A percentile compares a stretch with the other conserved stretches of the same genome.
These are phyloP conservation scores for Goffeauzyma gilvescens DNA, from an alignment of 768 basidiomycete species.

Conservation along the genomic window DNA sequence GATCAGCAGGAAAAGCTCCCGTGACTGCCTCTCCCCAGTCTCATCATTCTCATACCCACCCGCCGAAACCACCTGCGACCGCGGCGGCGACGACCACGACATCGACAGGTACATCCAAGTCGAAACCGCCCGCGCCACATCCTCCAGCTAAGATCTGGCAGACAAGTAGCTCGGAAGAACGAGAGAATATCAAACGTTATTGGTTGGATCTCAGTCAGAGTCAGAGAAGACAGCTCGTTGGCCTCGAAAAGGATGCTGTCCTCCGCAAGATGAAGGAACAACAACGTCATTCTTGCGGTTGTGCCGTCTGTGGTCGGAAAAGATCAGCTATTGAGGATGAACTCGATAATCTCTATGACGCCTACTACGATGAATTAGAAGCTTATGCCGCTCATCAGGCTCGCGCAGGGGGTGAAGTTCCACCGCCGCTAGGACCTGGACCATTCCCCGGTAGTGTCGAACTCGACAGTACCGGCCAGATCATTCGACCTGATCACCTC, in stretches of 20 bases:
- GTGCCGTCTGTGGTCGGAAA: constrained; percentile 92
- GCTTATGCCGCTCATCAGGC: constrained; percentile 64
- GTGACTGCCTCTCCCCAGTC: constrained; percentile 17
- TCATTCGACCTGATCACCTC: constrained; percentile 38
- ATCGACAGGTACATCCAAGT: constrained; percentile 29
- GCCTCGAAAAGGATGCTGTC: constrained; percentile 95
- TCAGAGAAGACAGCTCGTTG: constrained; percentile 77
- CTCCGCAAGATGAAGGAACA: constrained; percentile 99
- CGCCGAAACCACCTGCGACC: neutral
- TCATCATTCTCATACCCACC: constrained; percentile 13
- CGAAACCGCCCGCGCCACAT: constrained; percentile 19
- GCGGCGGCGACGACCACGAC: constrained; percentile 23
- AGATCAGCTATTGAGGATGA: constrained; percentile 98
- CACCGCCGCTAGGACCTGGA: constrained; percentile 85
- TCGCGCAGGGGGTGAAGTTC: constrained; percentile 39
- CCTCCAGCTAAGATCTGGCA: constrained; percentile 64
- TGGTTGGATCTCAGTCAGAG: constrained; percentile 86
- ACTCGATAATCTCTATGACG: constrained; percentile 99
- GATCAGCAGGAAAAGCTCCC: constrained; percentile 33
- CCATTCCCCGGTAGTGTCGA: constrained; percentile 98
- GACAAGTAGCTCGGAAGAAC: constrained; percentile 74
- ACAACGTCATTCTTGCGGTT: constrained; percentile 86
- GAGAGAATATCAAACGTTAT: constrained; percentile 93
- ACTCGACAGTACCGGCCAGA: constrained; percentile 71
- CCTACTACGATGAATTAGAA: constrained; percentile 99